Evolutionary conservation across 306 rosid genomes (phyloP).

Genomic region (Mimosa bimucronata): DNA sequence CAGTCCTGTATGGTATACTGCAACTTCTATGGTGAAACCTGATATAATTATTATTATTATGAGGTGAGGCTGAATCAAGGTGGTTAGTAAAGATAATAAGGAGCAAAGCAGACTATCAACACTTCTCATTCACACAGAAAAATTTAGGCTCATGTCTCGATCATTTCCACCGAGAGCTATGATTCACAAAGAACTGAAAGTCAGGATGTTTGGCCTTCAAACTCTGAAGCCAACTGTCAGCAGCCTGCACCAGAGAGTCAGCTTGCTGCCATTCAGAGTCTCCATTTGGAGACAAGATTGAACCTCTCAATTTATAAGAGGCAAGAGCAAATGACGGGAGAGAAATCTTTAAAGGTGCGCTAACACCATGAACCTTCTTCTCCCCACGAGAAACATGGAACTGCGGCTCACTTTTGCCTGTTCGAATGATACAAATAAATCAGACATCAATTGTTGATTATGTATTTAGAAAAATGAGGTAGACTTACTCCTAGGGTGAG

Average conservation of each 20-base stretch:
- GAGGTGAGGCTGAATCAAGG: constrained; percentile 36
- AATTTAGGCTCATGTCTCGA: background rate
- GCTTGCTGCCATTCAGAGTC: constrained; percentile 47
- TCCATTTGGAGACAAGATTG: constrained; percentile 50
- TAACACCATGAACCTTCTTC: constrained; percentile 39
- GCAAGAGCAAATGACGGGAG: constrained; percentile 63
- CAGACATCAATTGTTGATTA: background rate
- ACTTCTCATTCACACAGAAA: constrained; percentile 22
- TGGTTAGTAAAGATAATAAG: constrained; percentile 28
- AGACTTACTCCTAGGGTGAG: constrained; percentile 46
- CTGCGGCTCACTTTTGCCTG: constrained; percentile 41
- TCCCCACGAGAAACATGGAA: constrained; percentile 45
- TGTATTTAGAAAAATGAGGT: constrained; percentile 20
- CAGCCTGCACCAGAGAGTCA: constrained; percentile 46
- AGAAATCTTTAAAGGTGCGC: constrained; percentile 29
- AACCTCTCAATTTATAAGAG: constrained; percentile 59
- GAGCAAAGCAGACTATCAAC: constrained; percentile 30
- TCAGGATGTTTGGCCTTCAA: constrained; percentile 58
- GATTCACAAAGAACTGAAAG: constrained; percentile 46
- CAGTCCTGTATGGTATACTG: constrained; percentile 25
- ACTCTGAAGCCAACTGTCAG: constrained; percentile 50
- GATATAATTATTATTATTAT: constrained; percentile 3
- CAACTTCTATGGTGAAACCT: constrained; percentile 32
- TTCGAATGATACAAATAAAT: constrained; percentile 23
- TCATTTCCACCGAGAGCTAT: constrained; percentile 39